Evolutionary conservation across 768 basidiomycete genomes (phyloP), one percentile per base, ranked within the genome.

Genomic region (Suillus placidus): DNA sequence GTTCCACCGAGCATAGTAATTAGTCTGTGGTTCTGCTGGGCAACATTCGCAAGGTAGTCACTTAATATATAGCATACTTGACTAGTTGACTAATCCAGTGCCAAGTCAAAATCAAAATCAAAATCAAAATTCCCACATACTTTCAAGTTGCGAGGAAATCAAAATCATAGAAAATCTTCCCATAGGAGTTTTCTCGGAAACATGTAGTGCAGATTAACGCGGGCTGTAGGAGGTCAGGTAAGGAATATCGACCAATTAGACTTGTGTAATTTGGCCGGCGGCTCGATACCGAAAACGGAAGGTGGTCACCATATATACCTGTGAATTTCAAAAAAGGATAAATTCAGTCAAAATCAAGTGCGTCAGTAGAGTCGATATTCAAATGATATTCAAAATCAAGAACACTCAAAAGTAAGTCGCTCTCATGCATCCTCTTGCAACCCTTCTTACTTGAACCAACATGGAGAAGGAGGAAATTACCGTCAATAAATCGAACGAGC

Each of bases 101-200:
- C 3, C n/a, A 16, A 35, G 13, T 23, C n/a, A 57, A 57, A 57
- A 6, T 38, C 56, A 38, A 58, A 58, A 58, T 58, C 57, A 40
- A 58, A 58, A 32, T 52, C 30, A 52, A 52, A 52, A 52, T 54
- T 32, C 23, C 14, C 49, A 51, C 49, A 26, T 14, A 26, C 23
- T 49, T 49, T 47, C 42, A 43, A 42, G 16, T 42, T 5, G 13
- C 16, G 10, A 47, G 47, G 14, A 51, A 55, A 55, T 55, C 32
- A 55, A 55, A 54, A 54, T 54, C 18, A 49, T 26, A 6, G 23
- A 49, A 54, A 54, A 8, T 6, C 7, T 7, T 16, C 26, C 16
- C 51, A 52, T 30, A 16, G 3, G 26, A 51, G 26, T 26, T 30
- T 52, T 16, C 3, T 4, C 4, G 3, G 16, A 52, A 52, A 7